A percentile compares a stretch with the other conserved stretches of the same genome.
These are phyloP conservation scores for Aspergillus asperescens DNA, from an alignment of 495 filamentous ascomycete genomes.

Conservation along the genomic window DNA sequence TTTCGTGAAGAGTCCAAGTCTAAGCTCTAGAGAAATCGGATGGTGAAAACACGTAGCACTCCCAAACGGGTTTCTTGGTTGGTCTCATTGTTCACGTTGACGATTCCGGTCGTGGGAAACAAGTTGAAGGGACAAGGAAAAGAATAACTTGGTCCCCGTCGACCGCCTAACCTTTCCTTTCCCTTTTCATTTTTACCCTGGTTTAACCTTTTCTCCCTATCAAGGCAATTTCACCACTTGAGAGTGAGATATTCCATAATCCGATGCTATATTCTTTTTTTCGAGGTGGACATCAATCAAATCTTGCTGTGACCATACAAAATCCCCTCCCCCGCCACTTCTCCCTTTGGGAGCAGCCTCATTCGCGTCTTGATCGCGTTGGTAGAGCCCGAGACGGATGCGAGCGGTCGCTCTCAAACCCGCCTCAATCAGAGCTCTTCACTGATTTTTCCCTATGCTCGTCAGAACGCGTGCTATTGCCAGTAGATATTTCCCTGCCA, in stretches of 20 bases:
- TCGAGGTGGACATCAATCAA: background rate
- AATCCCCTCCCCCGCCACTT: slow-evolving; percentile 9
- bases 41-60: background rate
- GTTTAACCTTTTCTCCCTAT: background rate
- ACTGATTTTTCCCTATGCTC: background rate
- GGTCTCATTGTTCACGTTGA: background rate
- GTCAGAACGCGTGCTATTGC: background rate
- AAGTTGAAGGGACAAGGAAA: background rate
- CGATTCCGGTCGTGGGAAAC: background rate
- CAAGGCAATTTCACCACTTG: background rate
- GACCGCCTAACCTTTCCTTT: slow-evolving; percentile 9
- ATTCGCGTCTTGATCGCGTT: slow-evolving; percentile 18
- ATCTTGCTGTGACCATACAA: background rate
- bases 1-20: too few relatives aligned
- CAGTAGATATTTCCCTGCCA: background rate
- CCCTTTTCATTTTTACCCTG: slow-evolving; percentile 2
- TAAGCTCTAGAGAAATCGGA: background rate
- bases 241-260: background rate
- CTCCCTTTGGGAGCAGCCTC: slow-evolving; percentile 5
- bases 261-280: background rate
- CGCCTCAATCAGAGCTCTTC: slow-evolving; percentile 6
- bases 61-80: background rate
- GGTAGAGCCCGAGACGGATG: slow-evolving; percentile 10
- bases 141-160: slow-evolving; percentile 1
- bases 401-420: slow-evolving; percentile 4